Base-by-base conservation (phyloP, 306 rosid species). In the Neltuma alba region DNA sequence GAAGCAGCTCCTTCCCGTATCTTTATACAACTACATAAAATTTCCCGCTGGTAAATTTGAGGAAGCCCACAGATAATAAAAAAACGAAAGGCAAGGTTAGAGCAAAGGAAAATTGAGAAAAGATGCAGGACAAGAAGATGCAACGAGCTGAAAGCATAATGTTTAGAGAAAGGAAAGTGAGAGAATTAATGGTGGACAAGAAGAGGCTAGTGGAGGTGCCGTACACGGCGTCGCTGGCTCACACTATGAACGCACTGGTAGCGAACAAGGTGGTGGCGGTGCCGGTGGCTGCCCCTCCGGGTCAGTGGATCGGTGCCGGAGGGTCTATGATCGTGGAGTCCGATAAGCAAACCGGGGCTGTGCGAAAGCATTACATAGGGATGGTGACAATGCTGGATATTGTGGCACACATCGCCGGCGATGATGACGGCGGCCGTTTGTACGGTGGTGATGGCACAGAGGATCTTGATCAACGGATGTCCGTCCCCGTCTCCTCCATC, bases 251-350 rank as follows among this genome's bases (percentile, higher is more conserved):
- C 75, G 44, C 89, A 0, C 87, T 93, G 34, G 98, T 93, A 27
- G 96, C 96, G 0, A 93, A 93, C 82, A 83, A 28, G 54, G 92
- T 93, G 25, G 81, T 89, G 84, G 97, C 98, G 47, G 88, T 89
- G 5, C 98, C 96, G 1, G 97, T 95, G 83, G 98, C 98, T 0
- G 98, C 93, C 0, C 99, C 99, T 10, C 98, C 99, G 0, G 97
- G 99, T 0, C 97, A 91, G 13, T 93, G 96, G 98, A 91, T 95
- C 55, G 98, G 99, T 48, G 98, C 97, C 0, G 94, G 98, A 0
- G 98, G 96, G 27, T 90, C 98, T 0, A 90, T 95, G 97, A 95
- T 95, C 45, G 87, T 95, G 80, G 97, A 93, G 81, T 67, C 92
- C 4, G 97, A 95, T 45, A 91, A 89, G 80, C 93, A 84, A 34